phyloP scores from a whole-genome alignment of 2,329 filamentous ascomycete species.

The Conoideocrella luteorostrata region DNA sequence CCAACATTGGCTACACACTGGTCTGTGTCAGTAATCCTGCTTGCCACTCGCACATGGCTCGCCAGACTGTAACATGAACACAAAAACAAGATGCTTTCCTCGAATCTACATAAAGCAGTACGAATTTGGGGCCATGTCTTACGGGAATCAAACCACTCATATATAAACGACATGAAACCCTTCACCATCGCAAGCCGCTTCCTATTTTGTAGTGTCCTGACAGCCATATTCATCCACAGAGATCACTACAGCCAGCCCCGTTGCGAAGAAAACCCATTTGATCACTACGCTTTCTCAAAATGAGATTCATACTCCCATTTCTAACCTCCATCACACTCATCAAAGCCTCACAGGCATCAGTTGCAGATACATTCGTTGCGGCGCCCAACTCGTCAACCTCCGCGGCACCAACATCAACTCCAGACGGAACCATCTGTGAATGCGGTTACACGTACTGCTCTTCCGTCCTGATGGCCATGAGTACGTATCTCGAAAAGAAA shows the following conservation, averaged over 20 bases:
- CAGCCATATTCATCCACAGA: no score
- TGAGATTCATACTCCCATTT: conserved; percentile 19
- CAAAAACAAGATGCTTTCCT: no score
- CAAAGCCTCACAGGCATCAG: conserved; percentile 14
- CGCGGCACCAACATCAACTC: conserved; percentile 13
- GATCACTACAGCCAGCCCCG: not conserved
- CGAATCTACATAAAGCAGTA: no score
- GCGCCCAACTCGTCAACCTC: conserved; percentile 5
- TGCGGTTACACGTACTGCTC: conserved; percentile 38
- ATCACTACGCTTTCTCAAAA: conserved; percentile 11
- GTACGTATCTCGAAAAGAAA: conserved; percentile 16
- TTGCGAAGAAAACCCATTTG: no score
- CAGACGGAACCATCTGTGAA: conserved; percentile 28
- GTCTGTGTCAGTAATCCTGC: no score
- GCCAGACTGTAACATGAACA: no score
- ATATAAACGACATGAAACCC: no score
- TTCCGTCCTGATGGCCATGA: conserved; percentile 30
- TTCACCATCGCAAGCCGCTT: no score
- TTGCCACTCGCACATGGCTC: not conserved
- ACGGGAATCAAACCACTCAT: no score
- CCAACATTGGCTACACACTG: no score
- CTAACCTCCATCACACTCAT: conserved; percentile 14
- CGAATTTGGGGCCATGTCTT: no score
- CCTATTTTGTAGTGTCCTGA: no score
- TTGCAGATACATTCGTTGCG: conserved; percentile 1